Base-by-base conservation (phyloP, 2,329 filamentous ascomycete species). In the Cercospora zeae-maydis region DNA sequence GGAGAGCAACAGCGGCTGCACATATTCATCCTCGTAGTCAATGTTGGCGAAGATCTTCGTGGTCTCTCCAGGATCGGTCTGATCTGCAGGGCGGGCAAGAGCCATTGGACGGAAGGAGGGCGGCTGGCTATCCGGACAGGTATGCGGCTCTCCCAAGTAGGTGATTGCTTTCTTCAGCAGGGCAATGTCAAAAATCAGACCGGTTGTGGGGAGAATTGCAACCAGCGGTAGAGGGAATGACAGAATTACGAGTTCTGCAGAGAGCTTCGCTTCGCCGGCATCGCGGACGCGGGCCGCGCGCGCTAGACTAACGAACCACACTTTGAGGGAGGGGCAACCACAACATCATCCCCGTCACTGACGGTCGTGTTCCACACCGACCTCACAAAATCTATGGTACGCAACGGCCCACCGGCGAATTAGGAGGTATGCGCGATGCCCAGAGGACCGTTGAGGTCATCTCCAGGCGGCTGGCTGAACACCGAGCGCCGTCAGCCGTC, bases 1-100 rank as follows among this genome's bases (percentile, higher is more conserved):
- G 19, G 84, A 79, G 52, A 92, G 76, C 63, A 98, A 88, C 39
- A 98, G 84, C 1, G 91, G 91, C 72, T 97, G 91, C 8, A 98
- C 91, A 74, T 98, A 99, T 49, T 82, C 74, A 74, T 97, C 92
- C 71, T 92, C 91, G 76, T 96, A 97, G 73, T 92, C 84, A 71
- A 97, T 81, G 56, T 93, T 76, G 56, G 90, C 91, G 77, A 91
- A 87, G 67, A 92, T 64, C 33, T 67, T 69, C 30, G 65, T 57
- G 16, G 42, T 45, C 16, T 47, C 4, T 24, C 14, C 36, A 19
- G 13, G 30, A 11, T 49, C 19, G 16, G 33, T 16, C 33, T 33
- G 49, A 54, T 49, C 55, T 45, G 24, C 55, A 58, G 55, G 39
- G 39, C 27, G 33, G 11, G 21, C 13, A 33, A 42, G 30, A 36